Evolutionary conservation across 345 rosid genomes (phyloP).

Genomic region (Gossypium arboreum): DNA sequence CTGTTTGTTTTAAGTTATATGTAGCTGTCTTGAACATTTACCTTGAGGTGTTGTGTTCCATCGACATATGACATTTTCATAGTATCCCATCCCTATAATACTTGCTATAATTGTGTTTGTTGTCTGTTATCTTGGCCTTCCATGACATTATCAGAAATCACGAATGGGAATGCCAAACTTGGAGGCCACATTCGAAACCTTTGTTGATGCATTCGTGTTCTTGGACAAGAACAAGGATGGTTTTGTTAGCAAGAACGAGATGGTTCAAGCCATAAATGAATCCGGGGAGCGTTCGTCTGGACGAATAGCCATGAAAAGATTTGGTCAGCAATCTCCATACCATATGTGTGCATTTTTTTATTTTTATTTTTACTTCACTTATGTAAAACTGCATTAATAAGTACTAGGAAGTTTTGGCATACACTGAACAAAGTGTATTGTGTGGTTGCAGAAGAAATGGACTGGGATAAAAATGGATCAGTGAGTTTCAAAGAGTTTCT

Average conservation of each 20-base stretch:
- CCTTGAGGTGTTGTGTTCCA: neutral
- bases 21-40: neutral
- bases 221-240: constrained; percentile 88
- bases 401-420: no score
- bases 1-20: neutral
- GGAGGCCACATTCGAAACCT: constrained; percentile 78
- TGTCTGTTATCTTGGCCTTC: constrained; percentile 21
- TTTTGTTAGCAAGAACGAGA: constrained; percentile 78
- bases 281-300: constrained; percentile 91
- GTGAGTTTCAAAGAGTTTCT: constrained; percentile 91
- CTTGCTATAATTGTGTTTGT: neutral
- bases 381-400: no score
- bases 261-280: constrained; percentile 80
- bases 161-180: constrained; percentile 65
- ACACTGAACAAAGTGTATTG: neutral
- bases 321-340: constrained; percentile 39
- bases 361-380: no score
- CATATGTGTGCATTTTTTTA: no score
- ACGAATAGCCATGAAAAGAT: constrained; percentile 84
- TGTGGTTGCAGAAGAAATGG: constrained; percentile 82
- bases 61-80: neutral
- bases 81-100: neutral
- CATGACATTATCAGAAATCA: constrained; percentile 56
- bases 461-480: constrained; percentile 93
- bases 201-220: constrained; percentile 84